phyloP scores from a whole-genome alignment of 2,329 filamentous ascomycete species.

The Ophiostoma perfectum region DNA sequence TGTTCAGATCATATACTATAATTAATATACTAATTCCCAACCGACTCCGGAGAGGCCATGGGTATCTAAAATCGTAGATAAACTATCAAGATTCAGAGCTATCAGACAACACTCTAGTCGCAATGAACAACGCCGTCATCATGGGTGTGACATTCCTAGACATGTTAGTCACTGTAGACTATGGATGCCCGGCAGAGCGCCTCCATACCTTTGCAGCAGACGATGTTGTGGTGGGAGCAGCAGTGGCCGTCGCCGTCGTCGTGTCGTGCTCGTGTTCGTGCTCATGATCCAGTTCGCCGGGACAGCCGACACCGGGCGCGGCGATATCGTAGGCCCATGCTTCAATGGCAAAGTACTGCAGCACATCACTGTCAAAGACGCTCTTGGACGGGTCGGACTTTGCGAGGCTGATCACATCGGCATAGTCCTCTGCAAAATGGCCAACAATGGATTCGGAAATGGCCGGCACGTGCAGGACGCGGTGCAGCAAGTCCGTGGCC shows the following conservation, averaged over 20 bases:
- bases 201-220: not conserved
- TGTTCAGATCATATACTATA: not conserved
- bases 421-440: slow-evolving; percentile 1
- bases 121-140: not conserved
- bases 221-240: not conserved
- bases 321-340: not conserved
- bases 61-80: not conserved
- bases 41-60: not conserved
- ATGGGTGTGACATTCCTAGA: not conserved
- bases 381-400: not conserved
- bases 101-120: not conserved
- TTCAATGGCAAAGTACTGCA: slow-evolving; percentile 10
- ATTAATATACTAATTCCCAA: not conserved
- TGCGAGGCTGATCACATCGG: not conserved
- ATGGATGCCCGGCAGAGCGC: not conserved
- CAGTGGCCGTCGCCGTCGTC: not conserved
- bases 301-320: not conserved
- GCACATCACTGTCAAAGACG: not conserved
- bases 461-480: slow-evolving; percentile 8
- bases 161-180: not conserved
- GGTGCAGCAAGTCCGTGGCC: slow-evolving; percentile 2
- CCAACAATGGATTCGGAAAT: slow-evolving; percentile 3
- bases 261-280: not conserved
- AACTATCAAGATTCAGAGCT: not conserved
- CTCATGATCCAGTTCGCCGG: not conserved